phyloP scores from a whole-genome alignment of 164 flowering plant genomes.

The Amborella trichopoda region DNA sequence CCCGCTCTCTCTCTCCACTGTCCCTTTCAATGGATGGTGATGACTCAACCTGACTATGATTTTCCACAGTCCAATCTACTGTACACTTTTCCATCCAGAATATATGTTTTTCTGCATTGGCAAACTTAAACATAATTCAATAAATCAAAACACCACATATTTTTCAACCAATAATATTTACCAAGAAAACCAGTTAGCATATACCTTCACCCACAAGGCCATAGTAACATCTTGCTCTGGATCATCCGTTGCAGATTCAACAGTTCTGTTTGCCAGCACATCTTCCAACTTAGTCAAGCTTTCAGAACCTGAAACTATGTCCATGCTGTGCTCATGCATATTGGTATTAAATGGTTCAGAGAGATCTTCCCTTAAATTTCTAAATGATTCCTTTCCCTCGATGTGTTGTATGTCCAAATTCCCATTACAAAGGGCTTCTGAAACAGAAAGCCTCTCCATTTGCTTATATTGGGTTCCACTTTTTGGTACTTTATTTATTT shows the following conservation, averaged over 20 bases:
- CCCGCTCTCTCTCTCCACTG: too few species aligned
- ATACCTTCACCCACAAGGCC: slow-evolving; percentile 94
- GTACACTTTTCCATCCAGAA: not conserved
- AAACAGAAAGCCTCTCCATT: too few species aligned
- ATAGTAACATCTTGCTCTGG: slow-evolving; percentile 45
- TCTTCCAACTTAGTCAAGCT: too few species aligned
- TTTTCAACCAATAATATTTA: too few species aligned
- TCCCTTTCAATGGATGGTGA: not conserved
- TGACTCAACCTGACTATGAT: not conserved
- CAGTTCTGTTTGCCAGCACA: not conserved
- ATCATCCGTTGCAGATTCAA: slow-evolving; percentile 21
- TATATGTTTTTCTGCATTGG: not conserved
- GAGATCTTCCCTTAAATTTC: slow-evolving; percentile 15
- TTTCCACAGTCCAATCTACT: not conserved
- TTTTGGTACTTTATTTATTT: slow-evolving; percentile 16
- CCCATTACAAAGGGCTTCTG: slow-evolving; percentile 20
- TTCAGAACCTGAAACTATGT: not conserved
- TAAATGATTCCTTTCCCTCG: slow-evolving; percentile 15
- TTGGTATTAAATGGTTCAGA: slow-evolving; percentile 22
- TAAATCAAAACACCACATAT: not conserved
- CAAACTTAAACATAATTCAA: not conserved
- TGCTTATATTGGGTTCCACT: slow-evolving; percentile 18
- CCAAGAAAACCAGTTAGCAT: not conserved
- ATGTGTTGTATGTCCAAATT: slow-evolving; percentile 19
- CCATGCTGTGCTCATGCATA: not conserved